phyloP scores from a whole-genome alignment of 1,284 basidiomycete species.

The Veloporphyrellus conicus region DNA sequence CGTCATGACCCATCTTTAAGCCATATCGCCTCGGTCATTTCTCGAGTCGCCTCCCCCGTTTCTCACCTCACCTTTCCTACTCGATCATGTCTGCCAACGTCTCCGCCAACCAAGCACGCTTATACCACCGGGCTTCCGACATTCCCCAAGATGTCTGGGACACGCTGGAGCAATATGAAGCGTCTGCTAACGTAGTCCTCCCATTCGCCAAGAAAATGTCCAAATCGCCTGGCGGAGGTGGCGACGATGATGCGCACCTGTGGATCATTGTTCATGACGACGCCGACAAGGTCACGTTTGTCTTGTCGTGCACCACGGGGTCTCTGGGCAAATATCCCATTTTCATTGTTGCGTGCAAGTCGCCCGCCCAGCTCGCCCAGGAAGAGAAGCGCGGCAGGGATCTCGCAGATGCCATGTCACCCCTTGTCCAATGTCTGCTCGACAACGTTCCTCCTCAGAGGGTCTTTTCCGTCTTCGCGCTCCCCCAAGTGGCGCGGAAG shows the following conservation, averaged over 20 bases:
- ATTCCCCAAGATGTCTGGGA: conserved; percentile 40
- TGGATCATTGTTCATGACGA: conserved; percentile 50
- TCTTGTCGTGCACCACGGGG: conserved; percentile 57
- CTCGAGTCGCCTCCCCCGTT: neutral
- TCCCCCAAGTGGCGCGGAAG: conserved; percentile 41
- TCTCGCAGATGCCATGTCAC: conserved; percentile 35
- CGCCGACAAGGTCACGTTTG: conserved; percentile 42
- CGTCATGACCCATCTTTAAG: neutral
- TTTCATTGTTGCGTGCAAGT: conserved; percentile 47
- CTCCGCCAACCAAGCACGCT: neutral
- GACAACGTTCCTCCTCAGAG: conserved; percentile 32
- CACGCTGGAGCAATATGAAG: conserved; percentile 38
- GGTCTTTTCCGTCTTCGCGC: conserved; percentile 66
- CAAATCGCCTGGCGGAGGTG: conserved; percentile 24
- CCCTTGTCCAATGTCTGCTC: conserved; percentile 35
- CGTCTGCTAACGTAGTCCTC: conserved; percentile 52
- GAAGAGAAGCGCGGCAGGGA: conserved; percentile 20
- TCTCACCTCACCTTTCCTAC: neutral
- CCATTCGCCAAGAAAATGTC: conserved; percentile 39
- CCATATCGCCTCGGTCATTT: neutral
- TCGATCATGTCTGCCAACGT: conserved; percentile 15
- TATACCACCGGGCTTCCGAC: conserved; percentile 12
- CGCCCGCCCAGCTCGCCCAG: conserved; percentile 28
- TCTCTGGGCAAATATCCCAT: conserved; percentile 53
- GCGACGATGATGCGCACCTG: conserved; percentile 32